These are phyloP conservation scores for Lipomyces starkeyi DNA, from an alignment of 805 yeast genomes.

Conservation along the genomic window DNA sequence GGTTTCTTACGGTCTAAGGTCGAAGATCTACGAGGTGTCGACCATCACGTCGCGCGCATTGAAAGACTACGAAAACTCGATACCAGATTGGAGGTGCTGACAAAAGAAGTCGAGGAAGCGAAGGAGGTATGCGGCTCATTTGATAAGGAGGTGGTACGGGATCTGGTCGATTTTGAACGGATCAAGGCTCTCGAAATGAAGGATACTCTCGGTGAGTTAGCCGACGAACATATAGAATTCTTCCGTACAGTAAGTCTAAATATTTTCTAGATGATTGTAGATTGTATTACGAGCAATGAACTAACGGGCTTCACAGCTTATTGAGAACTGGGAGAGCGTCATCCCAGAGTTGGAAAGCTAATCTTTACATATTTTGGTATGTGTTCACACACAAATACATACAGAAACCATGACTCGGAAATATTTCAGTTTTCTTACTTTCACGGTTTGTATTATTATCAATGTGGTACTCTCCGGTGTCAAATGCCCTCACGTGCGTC, in stretches of 20 bases:
- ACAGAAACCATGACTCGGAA: not conserved
- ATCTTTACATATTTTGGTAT: not conserved
- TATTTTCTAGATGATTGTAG: not conserved
- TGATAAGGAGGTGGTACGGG: conserved; percentile 63
- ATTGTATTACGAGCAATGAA: not conserved
- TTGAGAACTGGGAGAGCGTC: conserved; percentile 34
- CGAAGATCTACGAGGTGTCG: conserved; percentile 67
- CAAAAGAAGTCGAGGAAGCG: conserved; percentile 58
- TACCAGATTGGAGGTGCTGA: conserved; percentile 55
- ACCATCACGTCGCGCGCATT: conserved; percentile 60
- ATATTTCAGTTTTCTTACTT: not conserved
- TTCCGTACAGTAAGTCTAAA: conserved; percentile 56
- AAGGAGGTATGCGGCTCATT: conserved; percentile 58
- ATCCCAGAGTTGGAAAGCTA: conserved; percentile 32
- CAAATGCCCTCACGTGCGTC: not conserved
- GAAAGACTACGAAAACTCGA: conserved; percentile 60
- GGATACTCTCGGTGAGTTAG: conserved; percentile 69
- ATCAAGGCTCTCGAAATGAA: conserved; percentile 81
- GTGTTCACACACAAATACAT: not conserved
- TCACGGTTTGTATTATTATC: not conserved
- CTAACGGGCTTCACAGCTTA: conserved; percentile 5
- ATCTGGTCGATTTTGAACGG: conserved; percentile 71
- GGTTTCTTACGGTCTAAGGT: conserved; percentile 62
- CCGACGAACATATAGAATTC: conserved; percentile 76
- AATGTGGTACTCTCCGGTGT: not conserved